Evolutionary conservation across 2,329 filamentous ascomycete species (phyloP).

Genomic region (Pochonia chlamydosporia): DNA sequence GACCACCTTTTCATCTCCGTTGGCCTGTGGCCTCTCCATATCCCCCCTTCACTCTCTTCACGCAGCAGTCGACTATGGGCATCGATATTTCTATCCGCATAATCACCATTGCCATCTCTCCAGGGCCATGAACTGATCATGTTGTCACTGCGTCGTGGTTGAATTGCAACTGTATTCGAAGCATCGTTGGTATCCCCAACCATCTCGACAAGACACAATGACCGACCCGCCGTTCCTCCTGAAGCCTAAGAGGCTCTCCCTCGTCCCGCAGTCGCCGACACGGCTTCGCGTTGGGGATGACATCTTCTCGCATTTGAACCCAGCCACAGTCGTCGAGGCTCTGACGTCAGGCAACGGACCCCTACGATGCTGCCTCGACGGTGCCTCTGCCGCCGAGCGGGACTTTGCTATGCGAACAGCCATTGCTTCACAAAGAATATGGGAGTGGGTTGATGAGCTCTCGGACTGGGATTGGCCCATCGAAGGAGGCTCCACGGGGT

Average conservation of each 20-base stretch:
- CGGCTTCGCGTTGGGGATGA: conserved; percentile 46
- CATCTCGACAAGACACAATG: conserved; percentile 19
- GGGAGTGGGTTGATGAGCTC: conserved; percentile 72
- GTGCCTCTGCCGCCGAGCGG: conserved; percentile 58
- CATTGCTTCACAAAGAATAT: conserved; percentile 62
- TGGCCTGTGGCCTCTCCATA: background rate
- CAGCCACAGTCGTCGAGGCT: conserved; percentile 54
- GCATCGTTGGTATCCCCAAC: background rate
- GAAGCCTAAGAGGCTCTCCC: conserved; percentile 27
- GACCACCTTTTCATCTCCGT: background rate
- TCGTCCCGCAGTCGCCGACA: conserved; percentile 34
- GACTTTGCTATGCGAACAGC: conserved; percentile 68
- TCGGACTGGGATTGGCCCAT: conserved; percentile 52
- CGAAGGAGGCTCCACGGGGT: conserved; percentile 44
- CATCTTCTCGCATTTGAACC: conserved; percentile 55
- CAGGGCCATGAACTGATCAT: conserved; percentile 27
- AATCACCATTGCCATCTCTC: conserved; percentile 24
- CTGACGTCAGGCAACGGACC: conserved; percentile 48
- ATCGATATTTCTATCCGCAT: conserved; percentile 9
- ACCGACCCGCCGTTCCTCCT: conserved; percentile 26
- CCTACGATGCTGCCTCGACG: conserved; percentile 54
- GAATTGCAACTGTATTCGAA: conserved; percentile 1
- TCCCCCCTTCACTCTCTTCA: background rate
- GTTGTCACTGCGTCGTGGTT: conserved; percentile 3
- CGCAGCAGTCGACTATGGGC: conserved; percentile 11